Evolutionary conservation across 2,329 filamentous ascomycete genomes (phyloP), one percentile per base, ranked within the genome.

Genomic region (Hypoxylon sp.): DNA sequence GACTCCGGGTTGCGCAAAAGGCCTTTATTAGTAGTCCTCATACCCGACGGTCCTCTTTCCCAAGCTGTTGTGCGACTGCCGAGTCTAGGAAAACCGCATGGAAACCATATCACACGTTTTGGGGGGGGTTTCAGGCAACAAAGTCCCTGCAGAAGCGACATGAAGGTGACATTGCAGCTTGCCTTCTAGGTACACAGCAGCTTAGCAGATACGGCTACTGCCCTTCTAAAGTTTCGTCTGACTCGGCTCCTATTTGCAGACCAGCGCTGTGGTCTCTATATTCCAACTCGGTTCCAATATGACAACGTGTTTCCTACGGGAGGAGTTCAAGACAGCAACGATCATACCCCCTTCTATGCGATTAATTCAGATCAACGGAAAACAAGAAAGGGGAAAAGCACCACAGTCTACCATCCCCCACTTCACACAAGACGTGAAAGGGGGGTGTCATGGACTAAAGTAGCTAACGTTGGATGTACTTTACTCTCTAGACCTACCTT

Each of bases 301-400:
- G 8, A 24, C 26, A n/a, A 6, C 13, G 23, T 29, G 33, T 53
- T n/a, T 13, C 49, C 42, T 17, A 37, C n/a, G n/a, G n/a, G n/a
- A 18, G 41, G 10, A 35, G 40, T 37, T 21, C 33, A 45, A 20
- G 18, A 24, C 45, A 35, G 40, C 52, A 59, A 57, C 60, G 45
- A 57, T 62, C 40, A 50, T 11, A 60, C 52, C 43, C 46, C 42
- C 41, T 17, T 29, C 37, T 18, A 53, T 64, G 55, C 43, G 49
- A 24, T 50, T 55, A 41, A 47, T 57, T 51, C n/a, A n/a, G n/a
- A n/a, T n/a, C n/a, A n/a, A n/a, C n/a, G n/a, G n/a, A n/a, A n/a
- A n/a, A n/a, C n/a, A n/a, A n/a, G 49, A 52, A 59, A 62, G 48
- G 45, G 49, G 55, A 52, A 62, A 50, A n/a, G n/a, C n/a, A n/a